phyloP scores from a whole-genome alignment of 129 eudicot genomes.

The Flaveria linearis region DNA sequence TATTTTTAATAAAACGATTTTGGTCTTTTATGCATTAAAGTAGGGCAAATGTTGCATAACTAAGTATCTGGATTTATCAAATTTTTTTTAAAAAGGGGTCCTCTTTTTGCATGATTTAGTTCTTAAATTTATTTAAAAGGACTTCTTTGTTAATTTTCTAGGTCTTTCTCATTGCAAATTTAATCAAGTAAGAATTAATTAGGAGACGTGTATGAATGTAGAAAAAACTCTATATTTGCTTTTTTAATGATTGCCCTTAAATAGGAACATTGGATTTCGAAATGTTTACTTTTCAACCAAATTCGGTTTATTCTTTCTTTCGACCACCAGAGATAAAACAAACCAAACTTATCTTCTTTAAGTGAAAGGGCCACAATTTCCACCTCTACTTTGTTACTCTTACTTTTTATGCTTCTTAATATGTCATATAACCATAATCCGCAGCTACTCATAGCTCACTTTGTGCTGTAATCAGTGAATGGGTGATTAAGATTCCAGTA shows the following conservation, averaged over 20 bases:
- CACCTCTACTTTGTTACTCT: neutral
- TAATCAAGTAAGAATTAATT: neutral
- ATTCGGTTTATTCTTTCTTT: neutral
- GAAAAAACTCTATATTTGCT: neutral
- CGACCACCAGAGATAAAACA: neutral
- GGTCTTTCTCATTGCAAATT: neutral
- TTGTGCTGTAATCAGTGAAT: constrained; percentile 64
- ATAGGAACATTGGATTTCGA: neutral
- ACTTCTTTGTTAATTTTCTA: neutral
- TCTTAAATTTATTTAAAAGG: neutral
- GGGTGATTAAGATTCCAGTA: constrained; percentile 83
- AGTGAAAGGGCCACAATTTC: neutral
- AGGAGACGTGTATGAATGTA: neutral
- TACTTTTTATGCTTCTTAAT: constrained; percentile 12
- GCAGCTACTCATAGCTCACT: constrained; percentile 9
- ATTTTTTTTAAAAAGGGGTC: too few species aligned
- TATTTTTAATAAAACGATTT: neutral
- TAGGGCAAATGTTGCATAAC: neutral
- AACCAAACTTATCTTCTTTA: neutral
- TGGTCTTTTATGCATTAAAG: neutral
- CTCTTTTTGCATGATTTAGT: neutral
- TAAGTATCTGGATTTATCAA: too few species aligned
- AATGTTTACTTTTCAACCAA: neutral
- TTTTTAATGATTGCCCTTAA: neutral
- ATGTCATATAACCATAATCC: constrained; percentile 16